Evolutionary conservation across 2,329 filamentous ascomycete species (phyloP), one percentile per base, ranked within the genome.

Genomic region (Sclerotinia spermophila): DNA sequence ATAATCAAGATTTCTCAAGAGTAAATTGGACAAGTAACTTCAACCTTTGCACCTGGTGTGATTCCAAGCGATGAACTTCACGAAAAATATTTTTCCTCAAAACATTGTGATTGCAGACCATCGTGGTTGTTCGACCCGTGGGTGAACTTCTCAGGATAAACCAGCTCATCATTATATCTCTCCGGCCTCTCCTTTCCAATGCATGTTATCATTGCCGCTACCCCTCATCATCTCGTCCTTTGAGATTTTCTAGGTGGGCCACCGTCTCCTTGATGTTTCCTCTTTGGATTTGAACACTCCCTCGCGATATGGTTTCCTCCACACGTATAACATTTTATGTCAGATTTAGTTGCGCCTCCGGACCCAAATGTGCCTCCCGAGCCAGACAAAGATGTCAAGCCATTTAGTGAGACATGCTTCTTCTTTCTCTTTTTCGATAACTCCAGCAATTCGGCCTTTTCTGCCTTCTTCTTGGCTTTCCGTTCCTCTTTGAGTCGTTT

Each of bases 381-480:
- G 53, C 83, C 83, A 71, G 89, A 92, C 61, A 92, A 87, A 1
- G 88, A 90, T 6, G 83, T 85, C 70, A 89, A 78, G 35, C 84
- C 62, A 19, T 90, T 90, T 70, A 93, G 80, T 72, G 90, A 89
- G 67, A 92, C 84, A 69, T 90, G 87, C 78, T 90, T 90, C 79
- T 88, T 88, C 76, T 87, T 85, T 59, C 88, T 83, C 77, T 86
- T 85, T 56, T 87, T 86, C 11, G 87, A 85, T 27, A 89, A 79
- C 74, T 87, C 83, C 73, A 82, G 81, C 19, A 82, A 80, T 73
- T 84, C 84, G 35, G 81, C 81, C 66, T 82, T 82, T 71, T 85
- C 84, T 38, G 81, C 81, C 64, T 84, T 83, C 75, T 82, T 83
- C 76, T 83, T 84, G 53, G 81, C 81, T 75, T 82, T 78, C 79